Evolutionary conservation across 129 eudicot species (phyloP).

Genomic region (Escallonia rubra): DNA sequence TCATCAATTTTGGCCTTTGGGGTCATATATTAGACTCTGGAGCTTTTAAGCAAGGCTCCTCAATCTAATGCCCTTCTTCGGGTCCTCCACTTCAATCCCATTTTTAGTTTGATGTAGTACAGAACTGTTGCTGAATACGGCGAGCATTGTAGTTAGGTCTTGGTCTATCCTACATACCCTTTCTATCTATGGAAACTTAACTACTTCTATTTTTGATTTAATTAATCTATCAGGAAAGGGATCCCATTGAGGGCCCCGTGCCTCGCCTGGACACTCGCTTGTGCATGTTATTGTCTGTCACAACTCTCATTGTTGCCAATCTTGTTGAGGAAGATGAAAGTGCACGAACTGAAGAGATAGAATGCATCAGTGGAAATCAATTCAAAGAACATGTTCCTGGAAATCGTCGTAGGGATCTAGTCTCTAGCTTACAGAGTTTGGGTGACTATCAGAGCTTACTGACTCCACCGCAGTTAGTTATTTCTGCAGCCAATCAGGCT

Average conservation of each 20-base stretch:
- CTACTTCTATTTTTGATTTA: constrained; percentile 8
- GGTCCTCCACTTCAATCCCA: no score
- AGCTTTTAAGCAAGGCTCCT: no score
- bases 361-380: constrained; percentile 19
- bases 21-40: neutral
- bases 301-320: constrained; percentile 78
- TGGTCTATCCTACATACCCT: neutral
- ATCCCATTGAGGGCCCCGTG: constrained; percentile 96
- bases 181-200: neutral
- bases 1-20: neutral
- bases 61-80: no score
- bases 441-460: constrained; percentile 72
- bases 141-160: neutral
- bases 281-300: constrained; percentile 75
- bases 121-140: neutral
- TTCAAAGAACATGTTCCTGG: constrained; percentile 34
- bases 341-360: constrained; percentile 27
- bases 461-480: constrained; percentile 66
- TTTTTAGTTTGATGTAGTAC: no score
- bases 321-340: constrained; percentile 75
- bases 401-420: constrained; percentile 55
- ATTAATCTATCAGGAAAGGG: constrained; percentile 60
- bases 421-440: constrained; percentile 68
- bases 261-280: constrained; percentile 89
- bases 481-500: constrained; percentile 81